Conservation (phyloP, 163 green algal species). For the Prototheca stagnorum region DNA sequence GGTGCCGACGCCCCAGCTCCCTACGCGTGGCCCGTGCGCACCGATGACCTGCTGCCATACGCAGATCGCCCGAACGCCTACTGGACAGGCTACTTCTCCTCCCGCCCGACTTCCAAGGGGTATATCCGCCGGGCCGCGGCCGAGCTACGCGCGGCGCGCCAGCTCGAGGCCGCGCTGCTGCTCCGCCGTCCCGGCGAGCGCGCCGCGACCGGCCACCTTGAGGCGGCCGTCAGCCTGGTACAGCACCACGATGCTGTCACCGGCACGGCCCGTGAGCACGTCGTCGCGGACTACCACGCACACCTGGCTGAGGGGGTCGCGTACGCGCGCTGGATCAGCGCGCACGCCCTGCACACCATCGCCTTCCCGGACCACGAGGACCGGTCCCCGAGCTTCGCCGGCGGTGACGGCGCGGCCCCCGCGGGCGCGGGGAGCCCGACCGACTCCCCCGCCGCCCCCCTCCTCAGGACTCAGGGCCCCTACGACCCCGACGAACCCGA, state of each 20-base stretch:
- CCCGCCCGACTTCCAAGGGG: conserved; percentile 51
- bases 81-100: conserved; percentile 85
- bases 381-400: no score
- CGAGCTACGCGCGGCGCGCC: conserved; percentile 39
- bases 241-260: conserved; percentile 64
- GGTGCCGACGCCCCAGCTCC: no score
- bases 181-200: no score
- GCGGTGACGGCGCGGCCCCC: no score
- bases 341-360: no score
- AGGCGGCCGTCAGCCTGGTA: conserved; percentile 29
- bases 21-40: conserved; percentile 67
- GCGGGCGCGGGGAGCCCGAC: no score
- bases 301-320: no score
- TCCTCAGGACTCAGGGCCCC: no score
- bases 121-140: conserved; percentile 37
- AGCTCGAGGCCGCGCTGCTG: conserved; percentile 28
- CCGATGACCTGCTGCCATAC: conserved; percentile 83
- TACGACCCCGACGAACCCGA: no score
- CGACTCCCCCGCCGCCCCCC: no score
- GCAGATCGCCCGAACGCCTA: conserved; percentile 58
- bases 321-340: no score
- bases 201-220: conserved; percentile 9
- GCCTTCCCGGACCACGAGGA: no score
- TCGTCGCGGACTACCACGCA: conserved; percentile 62
- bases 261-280: conserved; percentile 67